These are phyloP conservation scores for Chytridiales sp. DNA, from an alignment of 371 early-diverging fungal species.

Conservation along the genomic window DNA sequence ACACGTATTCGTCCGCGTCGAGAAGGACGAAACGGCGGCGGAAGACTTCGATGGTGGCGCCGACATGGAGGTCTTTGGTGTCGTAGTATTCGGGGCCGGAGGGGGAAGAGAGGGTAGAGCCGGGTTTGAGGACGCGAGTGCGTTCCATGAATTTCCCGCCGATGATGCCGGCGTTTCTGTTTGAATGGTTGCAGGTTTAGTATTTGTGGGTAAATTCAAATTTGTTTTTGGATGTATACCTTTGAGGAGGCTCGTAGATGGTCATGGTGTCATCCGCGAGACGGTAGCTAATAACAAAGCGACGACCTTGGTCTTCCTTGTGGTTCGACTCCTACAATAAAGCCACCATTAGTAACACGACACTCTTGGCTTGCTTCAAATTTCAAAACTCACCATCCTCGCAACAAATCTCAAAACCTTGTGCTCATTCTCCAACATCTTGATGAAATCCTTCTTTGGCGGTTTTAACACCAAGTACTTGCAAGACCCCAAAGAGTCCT, in stretches of 20 bases:
- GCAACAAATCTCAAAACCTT: constrained; percentile 57
- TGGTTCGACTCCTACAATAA: constrained; percentile 50
- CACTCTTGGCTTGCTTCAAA: not conserved
- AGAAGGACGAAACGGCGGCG: constrained; percentile 48
- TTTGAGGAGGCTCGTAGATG: constrained; percentile 57
- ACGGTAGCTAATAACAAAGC: constrained; percentile 56
- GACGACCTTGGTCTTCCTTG: constrained; percentile 52
- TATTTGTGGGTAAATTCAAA: too few relatives aligned
- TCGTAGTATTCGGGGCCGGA: constrained; percentile 49
- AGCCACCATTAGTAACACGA: constrained; percentile 5
- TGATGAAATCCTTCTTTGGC: constrained; percentile 59
- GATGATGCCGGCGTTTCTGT: constrained; percentile 54
- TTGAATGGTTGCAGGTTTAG: too few relatives aligned
- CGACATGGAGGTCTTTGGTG: constrained; percentile 46
- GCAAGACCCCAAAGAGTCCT: constrained; percentile 56
- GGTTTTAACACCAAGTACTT: constrained; percentile 56
- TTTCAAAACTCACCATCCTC: constrained; percentile 41
- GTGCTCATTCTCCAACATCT: constrained; percentile 57
- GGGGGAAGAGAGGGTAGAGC: constrained; percentile 41
- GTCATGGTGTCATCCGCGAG: constrained; percentile 57
- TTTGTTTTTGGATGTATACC: too few relatives aligned
- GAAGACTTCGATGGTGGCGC: constrained; percentile 43
- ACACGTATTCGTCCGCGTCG: constrained; percentile 61
- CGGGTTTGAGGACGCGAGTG: constrained; percentile 50
- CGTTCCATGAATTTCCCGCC: constrained; percentile 63